A percentile compares a stretch with the other conserved stretches of the same genome.
These are phyloP conservation scores for Gentiana macrophylla DNA, from an alignment of 257 asterid species.

Conservation along the genomic window DNA sequence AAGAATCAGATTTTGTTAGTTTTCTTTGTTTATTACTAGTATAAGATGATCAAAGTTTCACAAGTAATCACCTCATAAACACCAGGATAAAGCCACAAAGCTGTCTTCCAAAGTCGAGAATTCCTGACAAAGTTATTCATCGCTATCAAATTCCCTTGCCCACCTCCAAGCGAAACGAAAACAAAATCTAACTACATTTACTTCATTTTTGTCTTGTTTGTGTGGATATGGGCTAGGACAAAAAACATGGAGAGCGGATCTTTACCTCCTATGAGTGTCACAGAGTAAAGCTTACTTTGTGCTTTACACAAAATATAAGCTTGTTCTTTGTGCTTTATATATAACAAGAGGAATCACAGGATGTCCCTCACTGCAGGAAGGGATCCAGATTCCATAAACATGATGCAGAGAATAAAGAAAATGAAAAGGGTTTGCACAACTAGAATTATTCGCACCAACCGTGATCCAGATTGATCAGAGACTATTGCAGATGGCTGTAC, in stretches of 20 bases:
- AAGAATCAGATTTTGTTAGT: background rate
- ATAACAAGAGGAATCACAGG: too few relatives aligned
- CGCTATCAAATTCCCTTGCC: background rate
- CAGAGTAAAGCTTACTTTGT: too few relatives aligned
- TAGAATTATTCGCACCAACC: conserved; percentile 21
- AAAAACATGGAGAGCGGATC: too few relatives aligned
- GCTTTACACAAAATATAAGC: too few relatives aligned
- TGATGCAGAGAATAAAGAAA: background rate
- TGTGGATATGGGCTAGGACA: too few relatives aligned
- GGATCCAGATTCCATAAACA: background rate
- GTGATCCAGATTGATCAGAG: conserved; percentile 23
- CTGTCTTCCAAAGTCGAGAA: conserved; percentile 52
- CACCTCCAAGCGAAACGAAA: too few relatives aligned
- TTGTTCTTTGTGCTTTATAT: too few relatives aligned
- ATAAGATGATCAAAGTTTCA: background rate
- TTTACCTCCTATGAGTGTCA: too few relatives aligned
- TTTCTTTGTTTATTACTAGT: background rate
- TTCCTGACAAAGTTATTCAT: conserved; percentile 31
- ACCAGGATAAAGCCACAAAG: conserved; percentile 95
- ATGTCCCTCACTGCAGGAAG: background rate
- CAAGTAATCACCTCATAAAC: conserved; percentile 57
- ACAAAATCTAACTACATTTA: too few relatives aligned
- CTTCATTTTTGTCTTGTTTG: too few relatives aligned
- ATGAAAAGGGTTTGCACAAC: background rate
- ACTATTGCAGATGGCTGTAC: conserved; percentile 25